These are phyloP conservation scores for Dictyostelium intermedium DNA, from an alignment of 78 protist genomes.

Conservation along the genomic window DNA sequence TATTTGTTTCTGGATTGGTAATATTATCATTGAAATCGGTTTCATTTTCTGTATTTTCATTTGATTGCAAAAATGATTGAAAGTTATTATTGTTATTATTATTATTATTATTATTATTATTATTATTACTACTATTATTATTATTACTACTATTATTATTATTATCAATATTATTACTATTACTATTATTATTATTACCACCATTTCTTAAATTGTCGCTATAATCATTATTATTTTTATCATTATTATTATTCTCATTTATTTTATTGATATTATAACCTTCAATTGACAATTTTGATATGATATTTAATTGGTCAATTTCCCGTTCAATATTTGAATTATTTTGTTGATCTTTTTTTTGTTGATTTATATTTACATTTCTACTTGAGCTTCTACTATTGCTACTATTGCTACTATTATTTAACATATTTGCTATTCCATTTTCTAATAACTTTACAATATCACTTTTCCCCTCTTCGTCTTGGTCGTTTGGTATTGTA, in stretches of 20 bases:
- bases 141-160: not conserved
- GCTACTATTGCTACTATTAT: conserved; percentile 7
- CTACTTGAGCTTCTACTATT: not conserved
- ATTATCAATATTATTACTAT: not conserved
- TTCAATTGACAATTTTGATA: not conserved
- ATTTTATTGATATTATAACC: not conserved
- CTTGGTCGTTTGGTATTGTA: not conserved
- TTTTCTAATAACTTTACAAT: not conserved
- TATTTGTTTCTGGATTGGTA: not conserved
- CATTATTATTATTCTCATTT: not conserved
- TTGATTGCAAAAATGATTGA: not conserved
- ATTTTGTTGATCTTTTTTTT: not conserved
- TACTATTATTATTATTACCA: not conserved
- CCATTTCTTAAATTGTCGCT: not conserved
- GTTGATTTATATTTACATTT: not conserved
- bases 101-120: not conserved
- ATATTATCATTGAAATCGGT: not conserved
- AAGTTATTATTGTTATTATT: not conserved
- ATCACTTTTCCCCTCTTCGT: not conserved
- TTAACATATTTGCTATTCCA: not conserved
- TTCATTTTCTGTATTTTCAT: conserved; percentile 8
- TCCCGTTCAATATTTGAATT: not conserved
- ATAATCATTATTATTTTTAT: not conserved
- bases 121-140: conserved; percentile 2
- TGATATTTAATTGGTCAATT: not conserved